These are phyloP conservation scores for Dillenia turbinata DNA, from an alignment of 164 flowering plant genomes.

Conservation along the genomic window DNA sequence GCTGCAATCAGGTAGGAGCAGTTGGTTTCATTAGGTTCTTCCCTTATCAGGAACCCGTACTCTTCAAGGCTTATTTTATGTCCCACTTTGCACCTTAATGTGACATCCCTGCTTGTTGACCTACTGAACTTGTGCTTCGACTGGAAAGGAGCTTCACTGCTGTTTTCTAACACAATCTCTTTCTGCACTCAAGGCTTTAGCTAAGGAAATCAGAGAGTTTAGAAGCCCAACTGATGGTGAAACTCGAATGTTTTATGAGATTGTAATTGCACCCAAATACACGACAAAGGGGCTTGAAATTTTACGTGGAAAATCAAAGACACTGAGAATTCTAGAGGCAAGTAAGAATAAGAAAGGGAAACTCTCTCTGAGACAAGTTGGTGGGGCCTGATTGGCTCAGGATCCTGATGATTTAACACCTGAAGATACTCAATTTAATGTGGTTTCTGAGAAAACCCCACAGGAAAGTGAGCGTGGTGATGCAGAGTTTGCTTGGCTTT, in stretches of 20 bases:
- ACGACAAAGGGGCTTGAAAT: slow-evolving; percentile 80
- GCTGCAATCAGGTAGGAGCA: too few relatives aligned
- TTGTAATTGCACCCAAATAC: slow-evolving; percentile 95
- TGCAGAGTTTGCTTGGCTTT: slow-evolving; percentile 96
- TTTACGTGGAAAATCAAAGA: slow-evolving; percentile 91
- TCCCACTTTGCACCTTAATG: too few relatives aligned
- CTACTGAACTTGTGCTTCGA: too few relatives aligned
- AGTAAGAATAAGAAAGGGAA: slow-evolving; percentile 72
- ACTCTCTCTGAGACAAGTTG: slow-evolving; percentile 91
- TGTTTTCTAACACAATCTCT: not conserved
- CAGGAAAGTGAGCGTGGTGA: slow-evolving; percentile 59
- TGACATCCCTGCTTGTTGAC: too few relatives aligned
- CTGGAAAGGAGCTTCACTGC: too few relatives aligned
- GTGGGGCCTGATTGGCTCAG: slow-evolving; percentile 97
- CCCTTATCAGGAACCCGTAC: too few relatives aligned
- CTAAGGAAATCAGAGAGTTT: slow-evolving; percentile 88
- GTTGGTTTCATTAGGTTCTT: too few relatives aligned
- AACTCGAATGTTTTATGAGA: slow-evolving; percentile 98
- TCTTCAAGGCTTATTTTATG: too few relatives aligned
- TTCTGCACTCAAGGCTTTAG: slow-evolving; percentile 54
- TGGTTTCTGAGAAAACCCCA: slow-evolving; percentile 57
- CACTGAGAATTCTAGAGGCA: slow-evolving; percentile 89
- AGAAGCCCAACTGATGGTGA: slow-evolving; percentile 98
- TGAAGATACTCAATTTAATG: slow-evolving; percentile 58
- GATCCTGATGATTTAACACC: slow-evolving; percentile 90